Evolutionary conservation across 2,329 filamentous ascomycete species (phyloP), one percentile per base, ranked within the genome.

Genomic region (Aspergillus unguis): DNA sequence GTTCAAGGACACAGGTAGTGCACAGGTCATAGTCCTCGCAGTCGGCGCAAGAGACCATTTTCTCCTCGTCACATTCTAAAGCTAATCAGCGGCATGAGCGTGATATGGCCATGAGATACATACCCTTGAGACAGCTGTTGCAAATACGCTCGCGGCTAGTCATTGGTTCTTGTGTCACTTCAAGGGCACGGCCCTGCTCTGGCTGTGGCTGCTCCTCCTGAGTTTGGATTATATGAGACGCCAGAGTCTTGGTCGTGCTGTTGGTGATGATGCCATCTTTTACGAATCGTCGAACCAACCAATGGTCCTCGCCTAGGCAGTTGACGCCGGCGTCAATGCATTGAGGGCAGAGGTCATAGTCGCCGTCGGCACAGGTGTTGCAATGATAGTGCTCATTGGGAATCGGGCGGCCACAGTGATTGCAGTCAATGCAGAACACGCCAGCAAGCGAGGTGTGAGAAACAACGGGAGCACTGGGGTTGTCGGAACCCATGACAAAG

Each of bases 11-110:
- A 77, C 94, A 99, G 37, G 76, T 69, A 64, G 92, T 81, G 81
- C 94, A 99, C 35, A 99, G 82, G 66, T 99, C 94, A 69, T 86
- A 97, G 73, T 99, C 94, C 11, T 89, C 86, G 70, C 94, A 99
- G 23, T 80, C 75, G 6, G 77, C 80, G 79, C 94, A 99, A 65
- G 92, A 91, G 48, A 97, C 83, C 65, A 97, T 95, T 58, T 90
- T 81, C 27, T 80, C 75, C 68, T 95, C 91, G 6, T 85, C 81
- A 50, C 91, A 80, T 68, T 90, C 87, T 82, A 56, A 26, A 25
- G 11, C 25, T 29, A 43, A 56, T 74, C 58, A 73, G 64, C 50
- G 17, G 17, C 17, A 17, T 17, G 17, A 17, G 17, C 17, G 17
- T 47, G 44, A n/a, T 23, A 17, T 1, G 17, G n/a, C 23, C 36